phyloP scores from a whole-genome alignment of 768 basidiomycete species.

The Amanita pallidorosea region DNA sequence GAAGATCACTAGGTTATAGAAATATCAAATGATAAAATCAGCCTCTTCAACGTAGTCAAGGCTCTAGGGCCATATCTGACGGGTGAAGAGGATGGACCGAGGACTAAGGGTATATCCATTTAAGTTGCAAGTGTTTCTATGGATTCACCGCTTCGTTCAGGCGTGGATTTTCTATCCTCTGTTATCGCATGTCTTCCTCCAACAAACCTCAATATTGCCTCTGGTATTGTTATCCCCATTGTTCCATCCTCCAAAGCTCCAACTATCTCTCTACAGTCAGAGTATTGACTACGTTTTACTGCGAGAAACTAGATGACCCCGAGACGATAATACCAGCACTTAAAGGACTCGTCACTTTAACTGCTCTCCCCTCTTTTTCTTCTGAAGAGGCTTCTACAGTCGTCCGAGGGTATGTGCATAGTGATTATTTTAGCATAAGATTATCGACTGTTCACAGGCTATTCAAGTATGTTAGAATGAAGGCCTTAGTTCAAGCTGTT shows the following conservation, averaged over 20 bases:
- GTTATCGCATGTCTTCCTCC: slow-evolving; percentile 53
- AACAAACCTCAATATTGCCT: slow-evolving; percentile 64
- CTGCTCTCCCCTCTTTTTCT: slow-evolving; percentile 50
- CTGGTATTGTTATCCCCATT: slow-evolving; percentile 41
- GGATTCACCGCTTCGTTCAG: slow-evolving; percentile 26
- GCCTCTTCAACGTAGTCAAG: slow-evolving; percentile 73
- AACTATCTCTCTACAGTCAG: slow-evolving; percentile 39
- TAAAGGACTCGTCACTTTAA: slow-evolving; percentile 61
- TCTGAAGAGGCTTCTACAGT: slow-evolving; percentile 54
- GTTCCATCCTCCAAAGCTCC: slow-evolving; percentile 3
- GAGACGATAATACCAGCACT: slow-evolving; percentile 79
- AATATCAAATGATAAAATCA: slow-evolving; percentile 41
- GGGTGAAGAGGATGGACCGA: slow-evolving; percentile 67
- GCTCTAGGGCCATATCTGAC: slow-evolving; percentile 82
- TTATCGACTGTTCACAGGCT: slow-evolving; percentile 33
- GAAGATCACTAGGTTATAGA: slow-evolving; percentile 18
- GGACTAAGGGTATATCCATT: slow-evolving; percentile 58
- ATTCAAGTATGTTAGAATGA: slow-evolving; percentile 73
- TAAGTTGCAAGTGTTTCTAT: neutral
- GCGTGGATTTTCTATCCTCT: slow-evolving; percentile 72
- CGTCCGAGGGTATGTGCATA: slow-evolving; percentile 38
- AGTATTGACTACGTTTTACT: slow-evolving; percentile 76
- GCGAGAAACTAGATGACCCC: slow-evolving; percentile 77
- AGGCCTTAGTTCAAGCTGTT: slow-evolving; percentile 68
- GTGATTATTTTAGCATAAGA: neutral